Base-by-base conservation (phyloP, 164 flowering plant genomes). In the Santalum album region DNA sequence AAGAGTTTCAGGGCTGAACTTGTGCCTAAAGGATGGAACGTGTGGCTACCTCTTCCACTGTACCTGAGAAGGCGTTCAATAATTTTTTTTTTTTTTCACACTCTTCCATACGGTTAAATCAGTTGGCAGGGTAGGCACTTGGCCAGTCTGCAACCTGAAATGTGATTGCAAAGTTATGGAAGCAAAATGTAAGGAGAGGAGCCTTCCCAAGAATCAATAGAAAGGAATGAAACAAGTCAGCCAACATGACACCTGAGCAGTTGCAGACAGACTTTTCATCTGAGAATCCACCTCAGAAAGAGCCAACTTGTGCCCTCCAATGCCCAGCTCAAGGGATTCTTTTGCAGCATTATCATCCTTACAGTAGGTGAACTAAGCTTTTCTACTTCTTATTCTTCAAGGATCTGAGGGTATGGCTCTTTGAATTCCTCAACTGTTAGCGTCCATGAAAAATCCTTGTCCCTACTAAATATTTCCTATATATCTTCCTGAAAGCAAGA, bases 261-360 rank as follows among this genome's bases (percentile, higher is more conserved):
- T 91, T 34, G 96, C 96, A 4, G 98, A 96, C 52, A 92, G 96
- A 64, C 57, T 70, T 68, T 92, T 92, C 95, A 82, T 73, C 67
- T 84, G 79, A 6, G 86, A 68, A 67, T 92, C 98, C 27, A 86
- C 96, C 58, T 81, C 65, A 20, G 94, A 77, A 50, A 92, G 82
- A 60, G 87, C 86, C 36, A 60, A 32, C 60, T 82, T 92, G 49
- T 89, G 70, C 46, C 69, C 85, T 62, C 84, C 98, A 36, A 89
- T 83, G 49, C 78, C 75, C 56, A 92, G 45, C 56, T 86, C 94
- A 27, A 75, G 56, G 6, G 81, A 63, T 61, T 78, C 83, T 40
- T 76, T 74, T 25, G 62, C 53, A 46, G 48, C 70, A 69, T 78
- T 72, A 17, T 79, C 62, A 16, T 64, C 78, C 63, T 74, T 78